Percentiles rank a stretch among this genome's conserved stretches.
Conservation (phyloP, 306 rosid species). For the Nissolia schottii region DNA sequence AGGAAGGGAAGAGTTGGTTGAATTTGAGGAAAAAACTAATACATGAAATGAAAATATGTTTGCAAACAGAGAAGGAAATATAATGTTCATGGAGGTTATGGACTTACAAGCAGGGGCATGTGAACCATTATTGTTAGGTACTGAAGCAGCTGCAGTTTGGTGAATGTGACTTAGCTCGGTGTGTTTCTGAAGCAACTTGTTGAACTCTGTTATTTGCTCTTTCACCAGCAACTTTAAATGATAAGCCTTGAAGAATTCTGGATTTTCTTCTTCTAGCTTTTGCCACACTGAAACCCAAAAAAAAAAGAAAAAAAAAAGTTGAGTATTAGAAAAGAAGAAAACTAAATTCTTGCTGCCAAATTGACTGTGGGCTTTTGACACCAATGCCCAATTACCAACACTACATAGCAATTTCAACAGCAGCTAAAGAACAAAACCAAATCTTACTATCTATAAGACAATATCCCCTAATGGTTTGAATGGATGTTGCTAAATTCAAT, state of each 20-base stretch:
- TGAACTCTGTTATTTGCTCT: slow-evolving; percentile 61
- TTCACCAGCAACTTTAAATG: slow-evolving; percentile 56
- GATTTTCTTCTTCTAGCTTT: slow-evolving; percentile 80
- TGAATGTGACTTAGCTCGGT: slow-evolving; percentile 51
- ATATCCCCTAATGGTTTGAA: no score
- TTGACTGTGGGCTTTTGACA: neutral
- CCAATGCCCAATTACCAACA: neutral
- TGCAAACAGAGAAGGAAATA: neutral
- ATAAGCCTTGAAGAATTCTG: slow-evolving; percentile 65
- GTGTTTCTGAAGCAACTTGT: slow-evolving; percentile 69
- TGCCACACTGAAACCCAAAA: slow-evolving; percentile 58
- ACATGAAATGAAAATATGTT: neutral
- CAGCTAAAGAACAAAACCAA: slow-evolving; percentile 1
- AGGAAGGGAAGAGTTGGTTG: neutral
- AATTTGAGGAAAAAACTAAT: neutral
- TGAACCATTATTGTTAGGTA: slow-evolving; percentile 61
- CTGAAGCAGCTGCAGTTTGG: slow-evolving; percentile 45
- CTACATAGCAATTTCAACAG: neutral
- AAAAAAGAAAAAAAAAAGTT: neutral
- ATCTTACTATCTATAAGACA: neutral
- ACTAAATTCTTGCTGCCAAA: neutral
- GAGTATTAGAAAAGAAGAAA: neutral
- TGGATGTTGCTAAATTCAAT: no score
- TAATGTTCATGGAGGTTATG: neutral
- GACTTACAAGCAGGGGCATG: slow-evolving; percentile 52